Percentiles rank a stretch among this genome's conserved stretches.
These are phyloP conservation scores for Ceriops decandra DNA, from an alignment of 345 rosid species.

Conservation along the genomic window DNA sequence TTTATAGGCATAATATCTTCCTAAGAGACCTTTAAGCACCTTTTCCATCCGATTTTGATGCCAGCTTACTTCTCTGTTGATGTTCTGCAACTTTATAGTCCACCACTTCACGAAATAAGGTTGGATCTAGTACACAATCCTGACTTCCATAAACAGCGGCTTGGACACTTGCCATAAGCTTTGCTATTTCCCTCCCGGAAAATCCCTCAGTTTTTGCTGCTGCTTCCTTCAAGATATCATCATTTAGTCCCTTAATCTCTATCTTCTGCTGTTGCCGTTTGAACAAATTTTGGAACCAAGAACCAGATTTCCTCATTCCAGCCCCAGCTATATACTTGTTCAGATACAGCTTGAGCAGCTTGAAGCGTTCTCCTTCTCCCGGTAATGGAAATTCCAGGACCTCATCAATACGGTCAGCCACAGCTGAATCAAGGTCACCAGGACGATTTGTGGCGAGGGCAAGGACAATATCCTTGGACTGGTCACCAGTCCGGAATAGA, in stretches of 20 bases:
- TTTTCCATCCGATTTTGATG: slow-evolving; percentile 25
- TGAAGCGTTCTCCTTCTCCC: slow-evolving; percentile 73
- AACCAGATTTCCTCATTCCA: slow-evolving; percentile 50
- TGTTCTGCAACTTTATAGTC: slow-evolving; percentile 94
- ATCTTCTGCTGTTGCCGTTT: slow-evolving; percentile 58
- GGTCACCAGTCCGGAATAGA: slow-evolving; percentile 91
- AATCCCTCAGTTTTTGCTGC: slow-evolving; percentile 82
- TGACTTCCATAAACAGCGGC: slow-evolving; percentile 91
- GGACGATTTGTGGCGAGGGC: slow-evolving; percentile 97
- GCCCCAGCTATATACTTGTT: slow-evolving; percentile 79
- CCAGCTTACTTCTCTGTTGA: slow-evolving; percentile 78
- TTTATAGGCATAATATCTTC: background rate
- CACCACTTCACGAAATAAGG: slow-evolving; percentile 77
- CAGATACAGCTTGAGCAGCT: slow-evolving; percentile 80
- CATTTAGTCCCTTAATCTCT: slow-evolving; percentile 70
- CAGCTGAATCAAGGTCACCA: slow-evolving; percentile 97
- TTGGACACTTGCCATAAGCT: slow-evolving; percentile 88
- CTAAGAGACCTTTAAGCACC: background rate
- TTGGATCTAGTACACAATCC: slow-evolving; percentile 66
- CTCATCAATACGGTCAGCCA: slow-evolving; percentile 88
- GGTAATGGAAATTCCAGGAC: slow-evolving; percentile 89
- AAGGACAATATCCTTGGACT: slow-evolving; percentile 90
- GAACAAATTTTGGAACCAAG: slow-evolving; percentile 51
- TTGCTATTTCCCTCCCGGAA: slow-evolving; percentile 89
- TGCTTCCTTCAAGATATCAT: slow-evolving; percentile 74